Conservation (phyloP, 257 asterid genomes). For the Nicotiana knightiana region DNA sequence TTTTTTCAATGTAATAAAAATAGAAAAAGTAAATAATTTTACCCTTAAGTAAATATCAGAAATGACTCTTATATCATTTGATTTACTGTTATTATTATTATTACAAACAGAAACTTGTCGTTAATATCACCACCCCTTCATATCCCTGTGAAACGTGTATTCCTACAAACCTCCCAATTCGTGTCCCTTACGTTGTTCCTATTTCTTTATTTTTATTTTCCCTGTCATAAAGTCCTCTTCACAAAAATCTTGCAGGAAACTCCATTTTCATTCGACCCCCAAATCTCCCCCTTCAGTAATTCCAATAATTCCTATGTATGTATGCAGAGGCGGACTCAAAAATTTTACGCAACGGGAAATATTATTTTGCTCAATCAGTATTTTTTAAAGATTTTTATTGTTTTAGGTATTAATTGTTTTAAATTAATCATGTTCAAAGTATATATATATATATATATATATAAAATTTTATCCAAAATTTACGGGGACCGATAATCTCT, state of each 20-base stretch:
- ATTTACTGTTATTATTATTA: no score
- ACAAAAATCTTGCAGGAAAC: not conserved
- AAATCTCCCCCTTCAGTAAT: not conserved
- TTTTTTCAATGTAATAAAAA: not conserved
- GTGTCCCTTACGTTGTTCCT: constrained; percentile 12
- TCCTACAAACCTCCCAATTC: not conserved
- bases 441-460: no score
- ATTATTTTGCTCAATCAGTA: no score
- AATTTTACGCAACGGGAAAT: no score
- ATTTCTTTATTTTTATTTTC: not conserved
- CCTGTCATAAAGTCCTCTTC: not conserved
- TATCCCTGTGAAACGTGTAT: constrained; percentile 11
- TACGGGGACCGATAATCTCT: no score
- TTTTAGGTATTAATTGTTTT: no score
- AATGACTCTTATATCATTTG: not conserved
- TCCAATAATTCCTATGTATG: not conserved
- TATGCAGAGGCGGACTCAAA: no score
- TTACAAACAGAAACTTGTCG: not conserved
- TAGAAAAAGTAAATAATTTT: not conserved
- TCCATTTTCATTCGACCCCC: not conserved
- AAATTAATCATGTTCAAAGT: no score
- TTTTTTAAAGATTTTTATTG: no score
- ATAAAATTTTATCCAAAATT: no score
- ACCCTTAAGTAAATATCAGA: not conserved
- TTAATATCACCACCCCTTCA: constrained; percentile 1